Percentiles rank a stretch among this genome's conserved stretches.
These are phyloP conservation scores for Salix purpurea DNA, from an alignment of 345 rosid genomes.

Conservation along the genomic window DNA sequence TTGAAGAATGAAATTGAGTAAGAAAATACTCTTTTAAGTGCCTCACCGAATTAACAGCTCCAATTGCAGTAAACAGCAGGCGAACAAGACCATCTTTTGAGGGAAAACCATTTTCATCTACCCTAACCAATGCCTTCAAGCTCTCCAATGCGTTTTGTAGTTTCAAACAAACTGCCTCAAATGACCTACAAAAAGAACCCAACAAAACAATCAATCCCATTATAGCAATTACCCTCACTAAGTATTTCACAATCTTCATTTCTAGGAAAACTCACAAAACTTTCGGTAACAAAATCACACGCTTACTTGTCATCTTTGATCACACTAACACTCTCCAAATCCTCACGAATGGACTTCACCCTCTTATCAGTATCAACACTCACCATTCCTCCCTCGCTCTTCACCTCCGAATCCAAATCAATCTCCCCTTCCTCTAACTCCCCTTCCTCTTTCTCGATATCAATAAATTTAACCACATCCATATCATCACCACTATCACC, in stretches of 20 bases:
- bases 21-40: not conserved
- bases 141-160: slow-evolving; percentile 59
- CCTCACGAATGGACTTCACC: slow-evolving; percentile 44
- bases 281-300: not conserved
- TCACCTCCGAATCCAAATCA: slow-evolving; percentile 57
- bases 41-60: slow-evolving; percentile 59
- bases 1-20: not conserved
- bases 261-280: not conserved
- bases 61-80: slow-evolving; percentile 50
- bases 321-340: slow-evolving; percentile 53
- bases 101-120: slow-evolving; percentile 27
- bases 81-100: slow-evolving; percentile 44
- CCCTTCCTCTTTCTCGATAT: slow-evolving; percentile 74
- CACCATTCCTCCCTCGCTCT: slow-evolving; percentile 17
- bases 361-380: slow-evolving; percentile 32
- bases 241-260: slow-evolving; percentile 2
- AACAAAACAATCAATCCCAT: slow-evolving; percentile 11
- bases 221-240: not conserved
- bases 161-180: slow-evolving; percentile 54
- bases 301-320: slow-evolving; percentile 69
- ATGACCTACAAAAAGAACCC: slow-evolving; percentile 52
- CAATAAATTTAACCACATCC: slow-evolving; percentile 16
- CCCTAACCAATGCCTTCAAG: slow-evolving; percentile 43
- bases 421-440: slow-evolving; percentile 98
- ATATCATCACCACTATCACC: slow-evolving; percentile 58